Evolutionary conservation across 306 rosid species (phyloP), one percentile per base, ranked within the genome.

Genomic region (Canavalia ensiformis): DNA sequence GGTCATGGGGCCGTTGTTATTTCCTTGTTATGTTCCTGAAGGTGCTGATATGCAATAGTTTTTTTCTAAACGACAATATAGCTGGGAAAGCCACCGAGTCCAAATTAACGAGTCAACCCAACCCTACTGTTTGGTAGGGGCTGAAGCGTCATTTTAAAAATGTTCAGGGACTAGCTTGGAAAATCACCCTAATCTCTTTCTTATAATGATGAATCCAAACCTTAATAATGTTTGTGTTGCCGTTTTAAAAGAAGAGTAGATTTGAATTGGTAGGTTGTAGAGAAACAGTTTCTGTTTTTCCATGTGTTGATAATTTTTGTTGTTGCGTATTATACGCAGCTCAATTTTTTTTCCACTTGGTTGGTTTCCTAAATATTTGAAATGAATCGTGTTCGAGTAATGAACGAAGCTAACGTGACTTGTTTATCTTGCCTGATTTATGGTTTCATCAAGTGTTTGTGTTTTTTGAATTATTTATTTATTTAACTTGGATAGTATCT

Each of bases 41-140:
- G 74, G 11, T 12, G 4, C 1, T 28, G 11, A 74, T 31, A 18
- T 3, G 8, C 42, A 5, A 56, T 54, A n/a, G 56, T 37, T 12
- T 57, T 49, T 82, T 37, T 71, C 86, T n/a, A n/a, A 75, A 84
- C 89, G 86, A 86, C 89, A 68, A 74, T 4, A 80, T 4, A 0
- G 11, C 8, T 9, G 13, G n/a, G n/a, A n/a, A n/a, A 75, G 25
- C 25, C 42, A 62, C n/a, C 2, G 69, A 68, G 73, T 74, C 77
- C 68, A 77, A 77, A 64, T 13, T 13, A 8, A 18, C 79, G 79
- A 59, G 75, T 71, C 55, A 34, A 44, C 34, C 6, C 0, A 13
- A 29, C 11, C 13, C 0, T 3, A 3, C 0, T n/a, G 1, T 1
- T 28, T 3, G 0, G 42, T 4, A 55, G 55, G 82, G 82, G 31